These are phyloP conservation scores for Beauveria sp. DNA, from an alignment of 2,329 filamentous ascomycete species.

Conservation along the genomic window DNA sequence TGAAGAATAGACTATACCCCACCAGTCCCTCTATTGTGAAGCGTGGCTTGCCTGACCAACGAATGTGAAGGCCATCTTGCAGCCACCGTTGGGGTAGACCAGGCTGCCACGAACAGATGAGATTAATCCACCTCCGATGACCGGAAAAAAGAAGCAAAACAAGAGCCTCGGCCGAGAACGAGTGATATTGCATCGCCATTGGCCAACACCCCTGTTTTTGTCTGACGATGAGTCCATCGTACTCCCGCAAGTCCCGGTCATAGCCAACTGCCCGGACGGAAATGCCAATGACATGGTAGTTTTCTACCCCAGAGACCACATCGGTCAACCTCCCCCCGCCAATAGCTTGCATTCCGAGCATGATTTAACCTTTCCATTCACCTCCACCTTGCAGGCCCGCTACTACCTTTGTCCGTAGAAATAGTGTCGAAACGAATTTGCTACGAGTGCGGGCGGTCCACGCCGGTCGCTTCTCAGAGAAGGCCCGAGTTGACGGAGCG, in stretches of 20 bases:
- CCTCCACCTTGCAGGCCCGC: neutral
- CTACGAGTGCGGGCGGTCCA: neutral
- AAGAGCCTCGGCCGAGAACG: slow-evolving; percentile 6
- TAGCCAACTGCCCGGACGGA: neutral
- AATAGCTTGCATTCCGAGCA: neutral
- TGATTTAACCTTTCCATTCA: neutral
- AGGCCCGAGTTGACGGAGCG: neutral
- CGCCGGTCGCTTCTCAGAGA: neutral
- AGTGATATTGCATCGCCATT: neutral
- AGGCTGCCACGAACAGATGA: neutral
- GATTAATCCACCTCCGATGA: slow-evolving; percentile 2
- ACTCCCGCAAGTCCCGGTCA: neutral
- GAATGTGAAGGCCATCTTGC: neutral
- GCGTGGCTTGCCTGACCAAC: neutral
- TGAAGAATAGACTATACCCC: neutral
- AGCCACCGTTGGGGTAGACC: neutral
- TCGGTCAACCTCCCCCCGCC: neutral
- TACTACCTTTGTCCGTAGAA: no score
- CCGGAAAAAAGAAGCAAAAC: neutral
- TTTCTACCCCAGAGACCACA: neutral
- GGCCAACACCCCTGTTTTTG: neutral
- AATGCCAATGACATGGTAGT: neutral
- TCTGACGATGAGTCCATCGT: neutral
- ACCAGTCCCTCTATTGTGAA: neutral
- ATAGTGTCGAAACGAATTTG: neutral